Percentiles rank a stretch among this genome's conserved stretches.
Conservation (phyloP, 2,329 filamentous ascomycete genomes). For the Ophiocordyceps robertsii region DNA sequence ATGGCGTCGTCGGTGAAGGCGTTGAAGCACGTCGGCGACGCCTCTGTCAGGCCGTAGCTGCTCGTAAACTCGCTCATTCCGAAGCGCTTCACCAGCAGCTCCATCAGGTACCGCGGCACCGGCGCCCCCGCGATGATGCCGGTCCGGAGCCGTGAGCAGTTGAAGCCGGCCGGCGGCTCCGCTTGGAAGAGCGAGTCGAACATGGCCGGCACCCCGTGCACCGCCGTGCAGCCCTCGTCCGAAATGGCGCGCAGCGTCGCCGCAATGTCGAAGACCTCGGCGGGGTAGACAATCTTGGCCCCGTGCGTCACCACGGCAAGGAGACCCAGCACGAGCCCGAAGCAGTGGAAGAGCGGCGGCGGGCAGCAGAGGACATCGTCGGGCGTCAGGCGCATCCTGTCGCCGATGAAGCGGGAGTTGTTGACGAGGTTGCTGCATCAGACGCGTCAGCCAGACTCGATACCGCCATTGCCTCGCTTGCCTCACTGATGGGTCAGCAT, state of each 20-base stretch:
- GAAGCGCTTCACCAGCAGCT: slow-evolving; percentile 53
- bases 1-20: slow-evolving; percentile 62
- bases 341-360: slow-evolving; percentile 76
- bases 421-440: slow-evolving; percentile 41
- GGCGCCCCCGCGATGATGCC: slow-evolving; percentile 71
- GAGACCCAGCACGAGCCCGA: slow-evolving; percentile 65
- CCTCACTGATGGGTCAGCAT: slow-evolving; percentile 57
- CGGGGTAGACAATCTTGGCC: slow-evolving; percentile 62
- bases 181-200: slow-evolving; percentile 53
- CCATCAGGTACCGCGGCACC: slow-evolving; percentile 63
- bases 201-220: slow-evolving; percentile 78
- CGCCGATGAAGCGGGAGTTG: slow-evolving; percentile 58
- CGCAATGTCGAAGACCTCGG: slow-evolving; percentile 56
- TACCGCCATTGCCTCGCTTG: neutral
- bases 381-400: slow-evolving; percentile 56
- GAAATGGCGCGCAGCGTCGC: slow-evolving; percentile 54
- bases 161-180: slow-evolving; percentile 24
- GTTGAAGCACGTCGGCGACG: slow-evolving; percentile 70
- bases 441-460: neutral
- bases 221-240: slow-evolving; percentile 55
- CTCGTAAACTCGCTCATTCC: slow-evolving; percentile 65
- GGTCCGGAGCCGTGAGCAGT: slow-evolving; percentile 46
- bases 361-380: slow-evolving; percentile 66
- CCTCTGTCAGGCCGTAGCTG: slow-evolving; percentile 63
- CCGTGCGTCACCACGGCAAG: slow-evolving; percentile 63